Percentiles rank a stretch among this genome's conserved stretches.
Conservation (phyloP, 805 yeast genomes). For the Nakazawaea molendinolei region DNA sequence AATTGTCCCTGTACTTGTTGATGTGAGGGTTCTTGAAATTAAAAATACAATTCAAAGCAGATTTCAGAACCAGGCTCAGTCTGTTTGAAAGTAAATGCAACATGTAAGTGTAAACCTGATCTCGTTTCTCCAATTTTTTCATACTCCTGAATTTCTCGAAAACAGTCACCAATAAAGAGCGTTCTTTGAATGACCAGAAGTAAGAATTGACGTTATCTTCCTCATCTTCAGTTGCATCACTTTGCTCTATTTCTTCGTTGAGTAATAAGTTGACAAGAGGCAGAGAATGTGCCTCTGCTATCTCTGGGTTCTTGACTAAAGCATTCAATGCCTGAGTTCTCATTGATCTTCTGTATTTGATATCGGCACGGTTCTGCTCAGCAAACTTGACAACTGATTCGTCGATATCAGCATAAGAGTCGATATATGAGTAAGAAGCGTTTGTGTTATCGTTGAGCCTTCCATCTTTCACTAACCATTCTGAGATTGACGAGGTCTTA, state of each 20-base stretch:
- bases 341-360: conserved; percentile 35
- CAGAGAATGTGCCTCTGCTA: conserved; percentile 61
- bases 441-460: conserved; percentile 37
- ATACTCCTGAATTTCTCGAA: conserved; percentile 62
- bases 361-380: conserved; percentile 28
- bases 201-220: conserved; percentile 14
- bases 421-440: conserved; percentile 21
- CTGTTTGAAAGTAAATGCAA: conserved; percentile 56
- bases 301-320: conserved; percentile 48
- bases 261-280: conserved; percentile 54
- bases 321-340: conserved; percentile 54
- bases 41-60: conserved; percentile 64
- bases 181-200: conserved; percentile 44
- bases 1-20: conserved; percentile 64
- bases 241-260: conserved; percentile 21
- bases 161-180: conserved; percentile 50
- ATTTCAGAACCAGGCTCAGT: conserved; percentile 55
- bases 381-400: conserved; percentile 32
- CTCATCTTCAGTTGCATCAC: conserved; percentile 15
- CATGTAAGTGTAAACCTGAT: conserved; percentile 46
- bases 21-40: conserved; percentile 54
- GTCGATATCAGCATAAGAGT: conserved; percentile 26
- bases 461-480: conserved; percentile 39
- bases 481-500: conserved; percentile 7
- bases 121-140: conserved; percentile 43